phyloP scores from a whole-genome alignment of 495 filamentous ascomycete species.

The Echria macrotheca region DNA sequence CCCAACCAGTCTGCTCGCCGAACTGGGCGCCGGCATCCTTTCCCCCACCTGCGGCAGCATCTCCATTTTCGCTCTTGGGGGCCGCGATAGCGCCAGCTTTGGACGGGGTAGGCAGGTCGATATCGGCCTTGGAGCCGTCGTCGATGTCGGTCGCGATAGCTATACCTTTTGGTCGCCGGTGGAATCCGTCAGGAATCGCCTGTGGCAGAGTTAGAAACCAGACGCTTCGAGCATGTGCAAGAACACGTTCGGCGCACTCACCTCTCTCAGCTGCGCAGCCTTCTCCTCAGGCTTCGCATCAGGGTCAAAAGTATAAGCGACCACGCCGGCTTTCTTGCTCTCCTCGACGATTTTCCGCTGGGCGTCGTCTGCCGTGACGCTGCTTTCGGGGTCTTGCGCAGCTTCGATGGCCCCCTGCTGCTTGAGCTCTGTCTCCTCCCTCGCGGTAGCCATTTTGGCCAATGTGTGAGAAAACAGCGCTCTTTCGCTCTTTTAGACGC shows the following conservation, averaged over 20 bases:
- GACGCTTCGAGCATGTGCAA: background rate
- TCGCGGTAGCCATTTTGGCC: constrained; percentile 36
- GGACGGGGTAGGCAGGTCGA: constrained; percentile 72
- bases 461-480: background rate
- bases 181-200: constrained; percentile 53
- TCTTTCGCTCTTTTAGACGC: constrained; percentile 13
- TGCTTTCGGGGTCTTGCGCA: constrained; percentile 60
- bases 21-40: constrained; percentile 55
- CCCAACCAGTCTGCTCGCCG: constrained; percentile 77
- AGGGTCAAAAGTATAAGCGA: constrained; percentile 82
- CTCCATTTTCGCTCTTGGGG: constrained; percentile 39
- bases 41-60: constrained; percentile 39
- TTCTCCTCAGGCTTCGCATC: constrained; percentile 81
- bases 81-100: constrained; percentile 57
- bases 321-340: constrained; percentile 65
- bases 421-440: constrained; percentile 58
- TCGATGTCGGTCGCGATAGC: constrained; percentile 71
- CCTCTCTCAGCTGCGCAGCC: constrained; percentile 67
- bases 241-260: constrained; percentile 33
- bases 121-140: constrained; percentile 60
- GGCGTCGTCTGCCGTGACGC: constrained; percentile 61
- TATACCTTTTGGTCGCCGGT: constrained; percentile 60
- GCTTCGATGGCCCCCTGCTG: constrained; percentile 71
- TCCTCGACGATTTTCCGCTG: constrained; percentile 69
- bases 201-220: constrained; percentile 19